Base-by-base conservation (phyloP, 805 yeast genomes). In the Ascoidea tarda region DNA sequence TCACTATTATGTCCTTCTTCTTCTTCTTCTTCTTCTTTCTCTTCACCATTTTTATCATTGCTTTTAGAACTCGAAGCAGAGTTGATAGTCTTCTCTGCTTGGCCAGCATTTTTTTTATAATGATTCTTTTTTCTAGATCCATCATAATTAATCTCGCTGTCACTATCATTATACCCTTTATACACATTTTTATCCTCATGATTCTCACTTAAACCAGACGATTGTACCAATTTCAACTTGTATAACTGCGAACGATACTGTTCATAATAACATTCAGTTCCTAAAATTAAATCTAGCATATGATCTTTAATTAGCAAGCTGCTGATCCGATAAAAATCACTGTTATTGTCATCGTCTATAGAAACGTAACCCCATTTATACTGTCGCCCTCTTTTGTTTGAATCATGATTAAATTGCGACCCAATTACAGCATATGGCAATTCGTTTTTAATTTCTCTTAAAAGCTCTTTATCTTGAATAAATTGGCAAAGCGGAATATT, bases 281-380 rank as follows among this genome's bases (percentile, higher is more conserved):
- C 73, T n/a, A 70, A 63, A 46, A 87, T 79, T 58, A 90, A 74
- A 61, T 89, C 96, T 50, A 85, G 75, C 84, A 87, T 77, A 65
- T 87, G 77, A 21, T 81, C 74, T 31, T 82, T 74, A 66, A 90
- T 71, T 50, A 90, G 68, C 46, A 87, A 66, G 44, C 79, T 75
- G 58, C 87, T 77, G 57, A 90, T 72, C 55, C 72, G 72, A 33
- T 66, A 57, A 61, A 88, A 88, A 63, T 91, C 96, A 66, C 95
- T 87, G 65, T 84, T 89, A 6, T 69, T 65, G 16, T 75, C 76
- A 63, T 87, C 83, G 61, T 86, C 96, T 46, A 87, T 84, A 62
- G 89, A 96, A 12, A 87, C 86, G 28, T 77, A 66, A 0, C 97
- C 97, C 96, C 96, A 90, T 16, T 71, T 74, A 68, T 88, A 90